Evolutionary conservation across 2,329 filamentous ascomycete genomes (phyloP), one percentile per base, ranked within the genome.

Genomic region (Periconia sp.): DNA sequence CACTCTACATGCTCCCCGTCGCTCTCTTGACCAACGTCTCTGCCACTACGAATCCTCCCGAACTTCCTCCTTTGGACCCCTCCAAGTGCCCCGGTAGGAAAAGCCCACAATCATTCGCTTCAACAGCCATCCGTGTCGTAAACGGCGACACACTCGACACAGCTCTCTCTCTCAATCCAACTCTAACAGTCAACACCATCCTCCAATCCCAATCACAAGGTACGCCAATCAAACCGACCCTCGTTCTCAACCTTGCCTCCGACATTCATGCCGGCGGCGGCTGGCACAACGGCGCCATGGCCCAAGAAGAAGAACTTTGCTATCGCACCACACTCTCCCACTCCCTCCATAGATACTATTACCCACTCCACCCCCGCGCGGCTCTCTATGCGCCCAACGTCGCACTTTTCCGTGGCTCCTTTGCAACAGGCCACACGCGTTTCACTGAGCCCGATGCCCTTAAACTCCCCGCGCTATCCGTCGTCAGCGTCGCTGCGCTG

Each of bases 221-320:
- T 2, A 45, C 48, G 13, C 20, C 51, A 31, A 47, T 45, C 5
- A 65, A 66, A 51, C 75, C 75, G 8, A 79, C 87, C n/a, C 82
- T 80, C 31, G 79, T 89, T 20, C 75, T 90, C 54, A 90, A 89
- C 63, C 84, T 89, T 74, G 86, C 86, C 15, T 88, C 83, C 47
- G 78, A 82, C 45, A 61, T 69, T 3, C 69, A 64, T 14, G 79
- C 83, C 0, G 87, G 86, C n/a, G 87, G 87, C 35, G 19, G 33
- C 33, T 37, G 33, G 80, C 66, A 80, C 5, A 78, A 78, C 37
- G 87, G 87, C 35, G 77, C 84, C 50, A 71, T 82, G 30, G 86
- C 87, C 0, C 87, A 90, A 69, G 87, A 90, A 72, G 87, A 90
- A 74, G 81, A 82, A 2, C 77, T 90, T 7, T 90, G 85, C 72